Evolutionary conservation across 129 eudicot species (phyloP).

Genomic region (Flaveria brownii): DNA sequence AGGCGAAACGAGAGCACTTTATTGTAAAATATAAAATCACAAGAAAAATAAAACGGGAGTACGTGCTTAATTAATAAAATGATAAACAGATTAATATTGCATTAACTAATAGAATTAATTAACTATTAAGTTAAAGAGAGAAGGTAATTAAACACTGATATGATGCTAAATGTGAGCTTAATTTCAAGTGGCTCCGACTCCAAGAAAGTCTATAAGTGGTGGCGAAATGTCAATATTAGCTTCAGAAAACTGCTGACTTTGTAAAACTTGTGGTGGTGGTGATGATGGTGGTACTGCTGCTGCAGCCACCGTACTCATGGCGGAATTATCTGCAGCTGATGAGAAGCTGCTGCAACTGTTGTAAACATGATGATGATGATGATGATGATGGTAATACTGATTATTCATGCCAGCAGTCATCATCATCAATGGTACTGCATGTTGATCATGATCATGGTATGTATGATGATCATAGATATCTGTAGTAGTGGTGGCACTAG

Average conservation of each 20-base stretch:
- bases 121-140: not conserved
- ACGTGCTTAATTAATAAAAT: slow-evolving; percentile 10
- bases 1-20: no score
- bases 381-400: slow-evolving; percentile 39
- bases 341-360: slow-evolving; percentile 36
- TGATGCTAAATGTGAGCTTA: not conserved
- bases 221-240: slow-evolving; percentile 55
- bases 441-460: slow-evolving; percentile 37
- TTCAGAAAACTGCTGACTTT: slow-evolving; percentile 45
- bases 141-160: not conserved
- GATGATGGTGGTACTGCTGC: slow-evolving; percentile 22
- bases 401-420: slow-evolving; percentile 37
- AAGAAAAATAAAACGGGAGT: not conserved
- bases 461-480: slow-evolving; percentile 26
- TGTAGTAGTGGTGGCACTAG: not conserved
- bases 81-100: slow-evolving; percentile 2
- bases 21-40: slow-evolving; percentile 11
- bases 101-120: not conserved
- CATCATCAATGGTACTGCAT: slow-evolving; percentile 36
- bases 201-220: slow-evolving; percentile 94
- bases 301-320: slow-evolving; percentile 33
- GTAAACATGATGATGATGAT: slow-evolving; percentile 23
- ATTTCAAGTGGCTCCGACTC: slow-evolving; percentile 83
- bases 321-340: slow-evolving; percentile 33
- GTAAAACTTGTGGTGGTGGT: slow-evolving; percentile 51